Conservation (phyloP, 768 basidiomycete species). For the Hygrophoropsis aurantiaca region DNA sequence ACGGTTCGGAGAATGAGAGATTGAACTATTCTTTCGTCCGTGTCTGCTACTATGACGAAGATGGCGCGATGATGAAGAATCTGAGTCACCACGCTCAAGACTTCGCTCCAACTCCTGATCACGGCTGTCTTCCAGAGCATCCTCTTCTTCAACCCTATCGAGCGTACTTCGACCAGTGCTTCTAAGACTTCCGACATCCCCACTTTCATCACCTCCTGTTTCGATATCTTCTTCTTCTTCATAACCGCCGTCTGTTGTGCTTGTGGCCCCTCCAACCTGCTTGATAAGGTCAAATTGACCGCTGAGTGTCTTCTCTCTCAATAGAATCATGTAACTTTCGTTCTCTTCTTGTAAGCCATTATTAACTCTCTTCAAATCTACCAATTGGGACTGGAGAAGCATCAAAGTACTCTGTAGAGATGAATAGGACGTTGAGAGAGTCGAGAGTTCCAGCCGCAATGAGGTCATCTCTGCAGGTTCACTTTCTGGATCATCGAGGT, state of each 20-base stretch:
- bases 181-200: constrained; percentile 53
- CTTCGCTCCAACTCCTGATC: constrained; percentile 40
- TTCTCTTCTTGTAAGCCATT: constrained; percentile 92
- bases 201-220: constrained; percentile 35
- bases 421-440: constrained; percentile 80
- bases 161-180: constrained; percentile 59
- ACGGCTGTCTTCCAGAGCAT: constrained; percentile 39
- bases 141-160: constrained; percentile 60
- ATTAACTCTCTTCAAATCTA: constrained; percentile 87
- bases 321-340: constrained; percentile 92
- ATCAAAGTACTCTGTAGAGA: constrained; percentile 83
- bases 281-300: constrained; percentile 82
- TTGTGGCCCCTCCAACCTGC: constrained; percentile 55
- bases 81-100: constrained; percentile 36
- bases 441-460: constrained; percentile 79
- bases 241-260: constrained; percentile 38
- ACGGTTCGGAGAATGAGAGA: constrained; percentile 43
- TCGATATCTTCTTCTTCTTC: constrained; percentile 32
- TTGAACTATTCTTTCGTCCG: constrained; percentile 56
- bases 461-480: constrained; percentile 90
- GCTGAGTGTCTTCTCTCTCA: constrained; percentile 87
- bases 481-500: constrained; percentile 62
- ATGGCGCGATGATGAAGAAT: constrained; percentile 37
- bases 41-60: constrained; percentile 42
- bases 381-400: constrained; percentile 81